Evolutionary conservation across 1,139 yeast genomes (phyloP), one percentile per base, ranked within the genome.

Genomic region (Taphrina flavorubra): DNA sequence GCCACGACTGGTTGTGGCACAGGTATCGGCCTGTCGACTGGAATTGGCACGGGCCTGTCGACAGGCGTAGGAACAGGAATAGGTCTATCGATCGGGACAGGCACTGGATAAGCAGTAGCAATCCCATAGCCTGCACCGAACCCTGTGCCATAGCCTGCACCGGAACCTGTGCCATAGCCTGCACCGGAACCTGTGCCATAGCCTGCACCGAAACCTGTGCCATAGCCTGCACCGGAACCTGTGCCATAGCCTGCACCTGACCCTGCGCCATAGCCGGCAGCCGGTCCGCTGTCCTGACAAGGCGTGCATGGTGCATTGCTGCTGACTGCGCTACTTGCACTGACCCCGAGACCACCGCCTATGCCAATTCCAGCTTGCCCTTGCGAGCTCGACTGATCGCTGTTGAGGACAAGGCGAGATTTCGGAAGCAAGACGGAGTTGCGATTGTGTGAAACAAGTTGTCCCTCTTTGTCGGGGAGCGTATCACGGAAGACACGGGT

Each of bases 41-140:
- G 55, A n/a, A 49, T n/a, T 13, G 55, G 55, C 11, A 49, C 16
- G n/a, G 58, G 58, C 36, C 58, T 31, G 25, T 34, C 25, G 42
- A 53, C 58, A 1, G 58, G 58, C 6, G 20, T 34, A 20, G 56
- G 56, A 18, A 53, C 58, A 8, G 40, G 58, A 16, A 53, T 36
- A 10, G 58, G 58, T 36, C 58, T 31, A 16, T 53, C 42, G 42
- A 53, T 42, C 16, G 58, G 58, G 14, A 53, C 42, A 10, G 58
- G 58, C 13, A 53, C 42, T 11, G 58, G 58, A 16, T 18, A 16
- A 14, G 58, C 36, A 31, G 20, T 34, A 34, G 58, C 42, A 6
- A 8, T 18, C 14, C 36, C 58, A 34, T 1, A 16, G 10, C n/a
- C n/a, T n/a, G n/a, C n/a, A n/a, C n/a, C n/a, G n/a, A n/a, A n/a